Conservation (phyloP, 2,329 filamentous ascomycete species). For the Trichoderma asperellum region DNA sequence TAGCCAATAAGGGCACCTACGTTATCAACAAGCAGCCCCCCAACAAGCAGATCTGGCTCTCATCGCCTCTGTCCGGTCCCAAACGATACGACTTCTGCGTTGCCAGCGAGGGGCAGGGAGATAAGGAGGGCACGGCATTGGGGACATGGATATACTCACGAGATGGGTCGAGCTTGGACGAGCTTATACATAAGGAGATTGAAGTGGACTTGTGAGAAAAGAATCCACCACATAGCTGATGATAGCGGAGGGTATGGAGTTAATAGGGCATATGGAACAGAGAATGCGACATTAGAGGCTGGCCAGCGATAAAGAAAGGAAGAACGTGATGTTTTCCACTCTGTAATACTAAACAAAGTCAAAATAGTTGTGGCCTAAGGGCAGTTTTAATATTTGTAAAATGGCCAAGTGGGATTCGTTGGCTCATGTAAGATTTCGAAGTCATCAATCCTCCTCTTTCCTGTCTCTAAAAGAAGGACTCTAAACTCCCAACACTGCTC, state of each 20-base stretch:
- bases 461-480: not conserved
- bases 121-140: conserved; percentile 75
- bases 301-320: not conserved
- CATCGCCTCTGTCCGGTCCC: conserved; percentile 85
- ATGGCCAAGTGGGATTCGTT: not conserved
- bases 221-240: not conserved
- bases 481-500: conserved; percentile 29
- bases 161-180: conserved; percentile 75
- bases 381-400: not conserved
- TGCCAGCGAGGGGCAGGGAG: conserved; percentile 66
- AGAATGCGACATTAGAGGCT: conserved; percentile 19
- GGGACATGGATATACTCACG: conserved; percentile 88
- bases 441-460: not conserved
- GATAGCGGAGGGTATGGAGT: not conserved
- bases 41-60: conserved; percentile 97
- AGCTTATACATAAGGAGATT: conserved; percentile 76
- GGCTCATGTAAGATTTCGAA: not conserved
- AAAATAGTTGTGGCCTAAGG: not conserved
- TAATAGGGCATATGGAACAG: not conserved
- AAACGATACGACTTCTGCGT: conserved; percentile 94
- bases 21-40: conserved; percentile 98
- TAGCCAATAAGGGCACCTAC: conserved; percentile 75
- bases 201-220: conserved; percentile 59
- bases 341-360: not conserved
- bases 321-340: conserved; percentile 12